These are phyloP conservation scores for Clitoria ternatea DNA, from an alignment of 306 rosid genomes.

Conservation along the genomic window DNA sequence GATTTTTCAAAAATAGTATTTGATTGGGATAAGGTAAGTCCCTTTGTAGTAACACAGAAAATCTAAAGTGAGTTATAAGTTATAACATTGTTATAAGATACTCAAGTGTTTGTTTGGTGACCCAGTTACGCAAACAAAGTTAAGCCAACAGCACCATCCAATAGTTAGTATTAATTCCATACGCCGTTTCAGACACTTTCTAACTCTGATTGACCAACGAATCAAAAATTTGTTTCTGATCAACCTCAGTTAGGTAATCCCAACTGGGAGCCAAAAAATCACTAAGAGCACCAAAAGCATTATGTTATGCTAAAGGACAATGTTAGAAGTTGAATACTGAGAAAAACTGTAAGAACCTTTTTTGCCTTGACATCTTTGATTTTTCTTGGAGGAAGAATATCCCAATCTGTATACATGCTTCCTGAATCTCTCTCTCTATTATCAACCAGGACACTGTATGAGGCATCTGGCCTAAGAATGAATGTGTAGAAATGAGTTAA, in stretches of 20 bases:
- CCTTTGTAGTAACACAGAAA: not conserved
- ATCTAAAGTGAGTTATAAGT: not conserved
- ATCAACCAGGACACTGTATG: slow-evolving; percentile 78
- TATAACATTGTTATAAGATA: not conserved
- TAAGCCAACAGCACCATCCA: too few species aligned
- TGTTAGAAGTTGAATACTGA: not conserved
- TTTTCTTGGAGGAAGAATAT: slow-evolving; percentile 59
- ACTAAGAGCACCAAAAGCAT: too few species aligned
- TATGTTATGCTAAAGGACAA: not conserved
- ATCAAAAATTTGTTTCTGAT: too few species aligned
- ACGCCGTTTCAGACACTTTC: too few species aligned
- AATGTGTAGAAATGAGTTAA: slow-evolving; percentile 96
- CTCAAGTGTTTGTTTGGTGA: too few species aligned
- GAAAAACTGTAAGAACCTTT: slow-evolving; percentile 37
- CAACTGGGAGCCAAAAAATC: too few species aligned
- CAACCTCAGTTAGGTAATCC: too few species aligned
- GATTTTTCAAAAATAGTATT: not conserved
- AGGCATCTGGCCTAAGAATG: slow-evolving; percentile 87
- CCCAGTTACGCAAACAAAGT: too few species aligned
- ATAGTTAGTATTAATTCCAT: too few species aligned
- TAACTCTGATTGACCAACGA: too few species aligned
- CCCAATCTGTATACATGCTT: slow-evolving; percentile 59
- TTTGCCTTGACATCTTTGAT: slow-evolving; percentile 52
- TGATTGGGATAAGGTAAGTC: not conserved
- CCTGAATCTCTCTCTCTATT: slow-evolving; percentile 77